These are phyloP conservation scores for Cytospora piceae DNA, from an alignment of 2,329 filamentous ascomycete genomes.

Conservation along the genomic window DNA sequence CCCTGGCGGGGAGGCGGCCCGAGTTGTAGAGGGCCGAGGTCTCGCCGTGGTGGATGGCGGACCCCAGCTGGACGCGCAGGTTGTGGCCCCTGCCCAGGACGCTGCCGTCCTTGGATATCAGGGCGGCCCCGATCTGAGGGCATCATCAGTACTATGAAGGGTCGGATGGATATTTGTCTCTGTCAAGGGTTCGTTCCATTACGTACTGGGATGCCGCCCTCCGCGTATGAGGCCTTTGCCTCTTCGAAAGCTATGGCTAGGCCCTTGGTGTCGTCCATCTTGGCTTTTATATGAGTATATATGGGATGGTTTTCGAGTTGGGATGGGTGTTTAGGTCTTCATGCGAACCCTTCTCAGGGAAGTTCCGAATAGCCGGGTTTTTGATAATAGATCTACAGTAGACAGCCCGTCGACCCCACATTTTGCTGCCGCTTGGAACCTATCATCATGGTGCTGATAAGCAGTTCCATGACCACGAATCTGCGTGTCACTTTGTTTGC, in stretches of 20 bases:
- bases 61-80: conserved; percentile 70
- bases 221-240: conserved; percentile 48
- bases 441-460: conserved; percentile 21
- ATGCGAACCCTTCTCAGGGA: neutral
- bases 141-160: neutral
- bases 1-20: conserved; percentile 69
- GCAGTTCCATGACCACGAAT: neutral
- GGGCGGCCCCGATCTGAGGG: conserved; percentile 55
- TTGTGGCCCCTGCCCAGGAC: conserved; percentile 76
- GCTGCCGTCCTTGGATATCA: conserved; percentile 70
- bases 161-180: neutral
- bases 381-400: neutral
- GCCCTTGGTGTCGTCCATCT: conserved; percentile 47
- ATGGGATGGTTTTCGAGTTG: neutral
- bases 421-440: conserved; percentile 3
- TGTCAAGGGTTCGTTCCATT: neutral
- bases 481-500: neutral
- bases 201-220: conserved; percentile 54
- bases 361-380: neutral
- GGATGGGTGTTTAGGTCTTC: too few species aligned
- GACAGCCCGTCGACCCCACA: conserved; percentile 12
- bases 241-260: conserved; percentile 52
- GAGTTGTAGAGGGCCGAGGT: conserved; percentile 77
- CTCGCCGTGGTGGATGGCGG: conserved; percentile 60
- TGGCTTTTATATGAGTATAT: neutral